Evolutionary conservation across 2,329 filamentous ascomycete genomes (phyloP), one percentile per base, ranked within the genome.

Genomic region (Diaporthe vexans): DNA sequence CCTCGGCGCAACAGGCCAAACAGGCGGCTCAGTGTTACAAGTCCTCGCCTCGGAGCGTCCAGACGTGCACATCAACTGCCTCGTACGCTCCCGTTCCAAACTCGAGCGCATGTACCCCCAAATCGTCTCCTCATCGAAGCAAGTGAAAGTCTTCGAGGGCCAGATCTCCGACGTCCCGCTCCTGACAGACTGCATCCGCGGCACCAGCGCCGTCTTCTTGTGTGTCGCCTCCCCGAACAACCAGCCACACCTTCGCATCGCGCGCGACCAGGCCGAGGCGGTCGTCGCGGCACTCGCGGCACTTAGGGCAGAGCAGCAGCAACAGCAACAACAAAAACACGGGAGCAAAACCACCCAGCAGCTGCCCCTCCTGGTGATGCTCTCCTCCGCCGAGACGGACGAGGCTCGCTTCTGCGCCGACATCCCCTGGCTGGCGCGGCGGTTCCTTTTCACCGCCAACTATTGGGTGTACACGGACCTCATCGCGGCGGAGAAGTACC

Each of bases 191-290:
- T 73, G 72, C 61, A 19, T 73, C 26, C 63, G 72, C 52, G 72
- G 72, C 43, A 59, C 72, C 6, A 29, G n/a, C 24, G 72, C 61
- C 13, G 72, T 69, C 1, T 73, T 73, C 61, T 17, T 73, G 61
- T 43, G 48, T 37, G 72, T 73, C n/a, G 61, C 72, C 21, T 24
- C 10, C 51, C 54, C 43, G 21, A 21, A 29, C 58, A 67, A 51
- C 35, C 10, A 54, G 37, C 72, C 72, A 21, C 37, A 52, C 51
- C 43, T 56, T 4, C 72, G 61, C 72, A 65, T 73, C 52, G 72
- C 72, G 29, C 72, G 52, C 37, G 61, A 73, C 61, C 72, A 70
- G 63, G 61, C 72, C 61, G 61, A 69, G 51, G 65, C 52, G n/a
- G 72, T 52, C 29, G 61, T 73, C 10, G 61, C 63, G 26, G 72